A percentile compares a stretch with the other conserved stretches of the same genome.
phyloP scores from a whole-genome alignment of 163 green algal species.

The Volvox carteri region DNA sequence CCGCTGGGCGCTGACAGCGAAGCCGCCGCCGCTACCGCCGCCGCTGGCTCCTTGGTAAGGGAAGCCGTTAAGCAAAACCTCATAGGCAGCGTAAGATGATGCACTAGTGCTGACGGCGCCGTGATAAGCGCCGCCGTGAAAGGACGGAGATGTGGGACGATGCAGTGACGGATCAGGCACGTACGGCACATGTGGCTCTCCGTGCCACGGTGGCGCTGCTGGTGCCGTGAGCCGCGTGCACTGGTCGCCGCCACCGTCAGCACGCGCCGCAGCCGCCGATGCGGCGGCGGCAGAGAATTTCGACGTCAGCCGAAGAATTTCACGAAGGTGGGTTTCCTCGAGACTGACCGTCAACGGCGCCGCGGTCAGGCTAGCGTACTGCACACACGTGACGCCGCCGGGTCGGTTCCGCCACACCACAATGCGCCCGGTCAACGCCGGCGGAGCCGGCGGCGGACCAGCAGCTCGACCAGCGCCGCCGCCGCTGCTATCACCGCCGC shows the following conservation, averaged over 20 bases:
- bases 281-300: background rate
- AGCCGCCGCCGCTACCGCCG: too few relatives aligned
- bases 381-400: constrained; percentile 53
- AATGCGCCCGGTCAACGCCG: constrained; percentile 37
- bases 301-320: constrained; percentile 58
- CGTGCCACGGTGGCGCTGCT: background rate
- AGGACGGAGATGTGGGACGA: constrained; percentile 23
- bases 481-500: background rate
- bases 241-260: background rate
- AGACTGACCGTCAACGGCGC: constrained; percentile 49
- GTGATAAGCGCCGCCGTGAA: background rate
- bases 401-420: constrained; percentile 50
- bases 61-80: too few relatives aligned
- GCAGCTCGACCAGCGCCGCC: background rate
- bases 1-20: too few relatives aligned
- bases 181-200: background rate
- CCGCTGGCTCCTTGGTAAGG: too few relatives aligned
- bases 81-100: background rate
- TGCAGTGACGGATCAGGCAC: constrained; percentile 41
- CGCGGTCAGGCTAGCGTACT: constrained; percentile 30
- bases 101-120: background rate
- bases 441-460: constrained; percentile 1
- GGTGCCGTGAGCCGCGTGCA: background rate
- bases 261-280: background rate
- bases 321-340: constrained; percentile 58